These are phyloP conservation scores for Westerdykella aurantiaca DNA, from an alignment of 2,329 filamentous ascomycete genomes.

Conservation along the genomic window DNA sequence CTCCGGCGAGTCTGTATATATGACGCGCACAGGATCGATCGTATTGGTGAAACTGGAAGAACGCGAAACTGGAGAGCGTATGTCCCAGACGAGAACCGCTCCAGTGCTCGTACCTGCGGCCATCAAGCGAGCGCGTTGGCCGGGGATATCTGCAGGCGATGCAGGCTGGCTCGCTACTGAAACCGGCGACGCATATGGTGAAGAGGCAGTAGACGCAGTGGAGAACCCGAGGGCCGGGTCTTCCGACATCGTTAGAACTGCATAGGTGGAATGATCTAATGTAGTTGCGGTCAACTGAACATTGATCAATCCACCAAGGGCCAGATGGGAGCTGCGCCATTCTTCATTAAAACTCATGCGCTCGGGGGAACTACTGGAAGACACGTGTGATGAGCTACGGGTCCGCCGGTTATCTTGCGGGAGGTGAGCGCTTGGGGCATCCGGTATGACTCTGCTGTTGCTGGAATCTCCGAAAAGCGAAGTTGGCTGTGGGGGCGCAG, in stretches of 20 bases:
- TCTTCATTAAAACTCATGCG: slow-evolving; percentile 47
- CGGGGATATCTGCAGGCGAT: slow-evolving; percentile 63
- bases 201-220: slow-evolving; percentile 50
- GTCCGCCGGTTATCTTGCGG: slow-evolving; percentile 12
- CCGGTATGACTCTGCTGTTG: slow-evolving; percentile 21
- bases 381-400: slow-evolving; percentile 30
- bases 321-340: slow-evolving; percentile 60
- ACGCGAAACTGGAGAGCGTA: slow-evolving; percentile 58
- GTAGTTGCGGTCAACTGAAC: slow-evolving; percentile 63
- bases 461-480: slow-evolving; percentile 50
- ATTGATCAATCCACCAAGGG: slow-evolving; percentile 55
- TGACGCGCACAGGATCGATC: slow-evolving; percentile 67
- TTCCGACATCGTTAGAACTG: slow-evolving; percentile 66
- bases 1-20: slow-evolving; percentile 85
- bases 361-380: slow-evolving; percentile 35
- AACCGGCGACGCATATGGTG: slow-evolving; percentile 49
- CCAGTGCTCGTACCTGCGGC: slow-evolving; percentile 76
- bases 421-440: slow-evolving; percentile 8
- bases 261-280: slow-evolving; percentile 69
- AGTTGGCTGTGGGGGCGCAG: background rate
- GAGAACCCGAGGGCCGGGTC: slow-evolving; percentile 65
- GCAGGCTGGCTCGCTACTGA: slow-evolving; percentile 43
- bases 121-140: slow-evolving; percentile 73
- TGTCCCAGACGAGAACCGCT: slow-evolving; percentile 76
- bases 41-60: slow-evolving; percentile 52